A percentile compares a stretch with the other conserved stretches of the same genome.
Conservation (phyloP, 345 rosid genomes). For the Psidium guajava region DNA sequence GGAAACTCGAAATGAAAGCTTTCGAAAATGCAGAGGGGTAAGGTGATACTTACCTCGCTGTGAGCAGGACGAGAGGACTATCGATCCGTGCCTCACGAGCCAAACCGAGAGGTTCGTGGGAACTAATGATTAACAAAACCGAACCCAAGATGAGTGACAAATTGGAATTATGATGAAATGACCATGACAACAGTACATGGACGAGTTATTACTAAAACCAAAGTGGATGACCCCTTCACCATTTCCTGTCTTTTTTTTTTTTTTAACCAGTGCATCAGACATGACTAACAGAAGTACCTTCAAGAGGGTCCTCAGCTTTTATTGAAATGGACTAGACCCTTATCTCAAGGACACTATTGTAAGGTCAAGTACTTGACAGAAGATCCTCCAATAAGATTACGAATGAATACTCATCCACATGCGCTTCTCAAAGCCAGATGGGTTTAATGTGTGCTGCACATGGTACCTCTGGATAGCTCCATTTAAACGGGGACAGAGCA, state of each 20-base stretch:
- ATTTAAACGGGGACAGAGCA: not conserved
- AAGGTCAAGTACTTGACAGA: conserved; percentile 1
- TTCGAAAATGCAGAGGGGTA: not conserved
- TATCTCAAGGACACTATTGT: not conserved
- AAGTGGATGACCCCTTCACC: conserved; percentile 17
- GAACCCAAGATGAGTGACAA: conserved; percentile 7
- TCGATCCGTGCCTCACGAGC: not conserved
- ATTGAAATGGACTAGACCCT: not conserved
- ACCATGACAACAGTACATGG: conserved; percentile 26
- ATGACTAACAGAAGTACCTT: conserved; percentile 15
- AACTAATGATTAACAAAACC: not conserved
- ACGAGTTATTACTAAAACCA: conserved; percentile 24
- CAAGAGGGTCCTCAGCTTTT: conserved; percentile 12
- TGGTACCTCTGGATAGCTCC: not conserved
- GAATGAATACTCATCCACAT: not conserved
- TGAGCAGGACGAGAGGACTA: not conserved
- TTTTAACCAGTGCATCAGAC: not conserved
- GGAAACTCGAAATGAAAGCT: not conserved
- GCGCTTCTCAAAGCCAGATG: not conserved
- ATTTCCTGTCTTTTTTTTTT: not conserved
- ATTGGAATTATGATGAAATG: conserved; percentile 28
- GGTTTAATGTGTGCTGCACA: not conserved
- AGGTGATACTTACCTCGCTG: not conserved
- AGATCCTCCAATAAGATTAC: not conserved
- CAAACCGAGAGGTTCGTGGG: not conserved